Conservation (phyloP, 2,329 filamentous ascomycete species). For the Alternaria sp. region DNA sequence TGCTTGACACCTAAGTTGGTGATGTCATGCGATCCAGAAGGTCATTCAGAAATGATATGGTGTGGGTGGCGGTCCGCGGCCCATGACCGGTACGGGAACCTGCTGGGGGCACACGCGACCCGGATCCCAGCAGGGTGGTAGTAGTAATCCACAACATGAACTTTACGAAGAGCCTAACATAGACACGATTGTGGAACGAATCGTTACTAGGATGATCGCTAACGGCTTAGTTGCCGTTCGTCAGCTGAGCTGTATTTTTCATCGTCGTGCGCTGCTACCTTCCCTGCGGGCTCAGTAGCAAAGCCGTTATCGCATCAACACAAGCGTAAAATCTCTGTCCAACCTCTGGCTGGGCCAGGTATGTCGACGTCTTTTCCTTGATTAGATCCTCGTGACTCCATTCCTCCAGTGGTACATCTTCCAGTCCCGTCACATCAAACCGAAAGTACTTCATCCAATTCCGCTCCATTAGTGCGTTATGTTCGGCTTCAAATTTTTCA, state of each 20-base stretch:
- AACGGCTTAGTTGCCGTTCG: background rate
- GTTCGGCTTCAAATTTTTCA: conserved; percentile 40
- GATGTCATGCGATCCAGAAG: conserved; percentile 1
- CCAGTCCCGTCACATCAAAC: conserved; percentile 42
- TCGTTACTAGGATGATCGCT: background rate
- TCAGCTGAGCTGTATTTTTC: background rate
- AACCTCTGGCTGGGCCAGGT: conserved; percentile 38
- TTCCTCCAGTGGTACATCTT: conserved; percentile 43
- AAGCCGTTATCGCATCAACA: conserved; percentile 40
- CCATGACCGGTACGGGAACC: background rate
- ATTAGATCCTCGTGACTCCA: conserved; percentile 39
- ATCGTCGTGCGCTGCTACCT: conserved; percentile 1
- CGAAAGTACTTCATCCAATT: conserved; percentile 48
- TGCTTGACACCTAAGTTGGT: background rate
- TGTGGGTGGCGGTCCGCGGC: background rate
- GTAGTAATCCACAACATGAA: background rate
- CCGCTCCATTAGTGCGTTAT: conserved; percentile 34
- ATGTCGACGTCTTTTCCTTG: conserved; percentile 40
- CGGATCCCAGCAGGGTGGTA: background rate
- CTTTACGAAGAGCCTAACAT: background rate
- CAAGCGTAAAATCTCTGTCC: conserved; percentile 40
- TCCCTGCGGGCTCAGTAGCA: conserved; percentile 28
- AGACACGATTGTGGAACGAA: background rate
- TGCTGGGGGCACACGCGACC: background rate
- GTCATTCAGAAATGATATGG: background rate